Conservation (phyloP, 1,284 basidiomycete species). For the Somion occarium region DNA sequence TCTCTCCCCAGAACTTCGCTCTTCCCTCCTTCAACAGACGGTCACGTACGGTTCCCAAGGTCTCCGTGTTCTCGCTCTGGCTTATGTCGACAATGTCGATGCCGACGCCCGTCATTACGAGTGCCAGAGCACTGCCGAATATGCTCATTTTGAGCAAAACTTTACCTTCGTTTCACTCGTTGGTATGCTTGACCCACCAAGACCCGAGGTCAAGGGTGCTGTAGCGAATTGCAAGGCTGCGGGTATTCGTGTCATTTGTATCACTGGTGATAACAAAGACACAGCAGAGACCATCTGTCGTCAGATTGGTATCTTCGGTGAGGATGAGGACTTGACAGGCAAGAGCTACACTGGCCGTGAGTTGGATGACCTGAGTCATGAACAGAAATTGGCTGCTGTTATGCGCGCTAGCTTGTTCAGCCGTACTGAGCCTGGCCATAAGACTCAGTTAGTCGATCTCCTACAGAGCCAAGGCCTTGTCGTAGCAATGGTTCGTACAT, state of each 20-base stretch:
- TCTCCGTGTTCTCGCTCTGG: constrained; percentile 88
- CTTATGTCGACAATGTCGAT: constrained; percentile 79
- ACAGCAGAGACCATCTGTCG: constrained; percentile 98
- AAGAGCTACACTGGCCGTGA: constrained; percentile 96
- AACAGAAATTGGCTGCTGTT: constrained; percentile 83
- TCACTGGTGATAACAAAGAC: constrained; percentile 98
- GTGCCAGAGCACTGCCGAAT: constrained; percentile 75
- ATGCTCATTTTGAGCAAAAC: constrained; percentile 84
- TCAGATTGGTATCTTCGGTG: constrained; percentile 90
- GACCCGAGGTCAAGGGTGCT: constrained; percentile 87
- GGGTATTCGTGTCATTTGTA: constrained; percentile 95
- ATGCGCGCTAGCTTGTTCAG: constrained; percentile 87
- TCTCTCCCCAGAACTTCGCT: constrained; percentile 59
- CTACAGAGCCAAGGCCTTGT: constrained; percentile 91
- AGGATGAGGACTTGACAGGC: constrained; percentile 78
- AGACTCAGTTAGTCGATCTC: constrained; percentile 92
- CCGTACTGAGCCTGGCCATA: constrained; percentile 94
- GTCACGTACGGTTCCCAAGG: constrained; percentile 76
- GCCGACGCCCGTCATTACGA: constrained; percentile 77
- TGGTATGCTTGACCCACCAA: constrained; percentile 97
- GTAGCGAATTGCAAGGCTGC: constrained; percentile 90
- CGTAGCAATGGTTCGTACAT: constrained; percentile 86
- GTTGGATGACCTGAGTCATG: constrained; percentile 75
- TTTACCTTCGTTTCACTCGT: constrained; percentile 94
- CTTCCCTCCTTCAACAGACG: constrained; percentile 63